Evolutionary conservation across 805 yeast species (phyloP), one percentile per base, ranked within the genome.

Genomic region (Kazachstania taianensis): DNA sequence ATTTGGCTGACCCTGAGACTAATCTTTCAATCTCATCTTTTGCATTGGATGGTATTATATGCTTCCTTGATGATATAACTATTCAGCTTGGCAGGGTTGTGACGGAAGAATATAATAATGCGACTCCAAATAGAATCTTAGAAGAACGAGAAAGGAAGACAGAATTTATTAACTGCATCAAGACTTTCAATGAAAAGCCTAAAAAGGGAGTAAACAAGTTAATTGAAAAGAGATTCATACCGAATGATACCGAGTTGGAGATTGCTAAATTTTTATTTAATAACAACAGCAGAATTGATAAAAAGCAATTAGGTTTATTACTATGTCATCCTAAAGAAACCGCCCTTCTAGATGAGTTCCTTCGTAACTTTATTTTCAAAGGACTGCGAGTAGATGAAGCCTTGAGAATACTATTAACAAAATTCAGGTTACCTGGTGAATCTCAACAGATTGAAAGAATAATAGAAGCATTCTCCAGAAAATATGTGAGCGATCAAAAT

Each of bases 401-500:
- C 0, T 64, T 92, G 35, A 71, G 99, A 49, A 68, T 82, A 36
- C 58, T 92, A 41, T 66, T 94, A 45, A 81, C 82, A 38, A 73
- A 81, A 16, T 89, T 92, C 53, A 73, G 98, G 55, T 68, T 92
- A 34, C 97, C 97, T 1, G 99, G 99, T 41, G 99, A 92, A 61
- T 81, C 96, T 0, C 97, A 86, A 52, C 96, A 85, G 57, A 92
- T 92, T 54, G 98, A 92, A 57, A 71, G 96, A 50, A 74, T 89
- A 10, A 80, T 92, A 20, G 96, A 89, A 50, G 66, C 74, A 5
- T 92, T 92, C 57, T 86, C 94, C 2, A 78, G 75, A 30, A 73
- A 81, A 39, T 92, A 85, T 59, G 83, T 84, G 9, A 65, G 64
- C 13, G 76, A 80, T 38, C 84, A 79, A 49, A 60, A 61, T 5